These are phyloP conservation scores for Yamadazyma endophytica DNA, from an alignment of 805 yeast species.

Conservation along the genomic window DNA sequence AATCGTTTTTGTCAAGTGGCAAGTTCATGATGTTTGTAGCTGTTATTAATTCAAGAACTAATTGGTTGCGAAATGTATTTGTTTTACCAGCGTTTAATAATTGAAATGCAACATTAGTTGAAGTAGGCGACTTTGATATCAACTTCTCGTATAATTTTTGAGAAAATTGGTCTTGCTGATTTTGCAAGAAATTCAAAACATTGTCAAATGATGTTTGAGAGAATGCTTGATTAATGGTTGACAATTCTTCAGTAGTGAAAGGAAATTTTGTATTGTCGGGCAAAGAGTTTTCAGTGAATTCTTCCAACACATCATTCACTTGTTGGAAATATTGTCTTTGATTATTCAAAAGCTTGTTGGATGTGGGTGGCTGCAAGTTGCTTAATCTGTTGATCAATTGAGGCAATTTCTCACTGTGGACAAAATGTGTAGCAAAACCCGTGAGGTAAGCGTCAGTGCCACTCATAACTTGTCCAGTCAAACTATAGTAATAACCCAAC, in stretches of 20 bases:
- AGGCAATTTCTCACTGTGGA: constrained; percentile 60
- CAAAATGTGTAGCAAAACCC: constrained; percentile 90
- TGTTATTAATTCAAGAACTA: constrained; percentile 67
- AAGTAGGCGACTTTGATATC: constrained; percentile 68
- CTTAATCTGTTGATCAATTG: constrained; percentile 64
- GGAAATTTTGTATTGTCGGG: constrained; percentile 63
- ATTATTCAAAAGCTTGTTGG: constrained; percentile 18
- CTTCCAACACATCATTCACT: constrained; percentile 73
- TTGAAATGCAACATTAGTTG: constrained; percentile 68
- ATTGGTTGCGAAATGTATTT: constrained; percentile 58
- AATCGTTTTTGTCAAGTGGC: constrained; percentile 50
- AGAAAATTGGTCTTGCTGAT: constrained; percentile 61
- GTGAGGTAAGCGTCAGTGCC: constrained; percentile 80
- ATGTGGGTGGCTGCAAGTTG: constrained; percentile 46
- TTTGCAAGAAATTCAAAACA: constrained; percentile 48
- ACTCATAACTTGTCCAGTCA: constrained; percentile 74
- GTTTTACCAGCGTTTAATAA: constrained; percentile 58
- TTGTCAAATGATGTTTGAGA: constrained; percentile 48
- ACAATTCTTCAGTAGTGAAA: constrained; percentile 51
- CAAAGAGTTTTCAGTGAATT: constrained; percentile 59
- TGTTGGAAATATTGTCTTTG: constrained; percentile 46
- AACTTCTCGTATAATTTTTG: constrained; percentile 50
- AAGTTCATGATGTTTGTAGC: constrained; percentile 70
- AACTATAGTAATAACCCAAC: constrained; percentile 78
- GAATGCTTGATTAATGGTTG: constrained; percentile 68